Base-by-base conservation (phyloP, 2,329 filamentous ascomycete species). In the Alternaria ventricosa region DNA sequence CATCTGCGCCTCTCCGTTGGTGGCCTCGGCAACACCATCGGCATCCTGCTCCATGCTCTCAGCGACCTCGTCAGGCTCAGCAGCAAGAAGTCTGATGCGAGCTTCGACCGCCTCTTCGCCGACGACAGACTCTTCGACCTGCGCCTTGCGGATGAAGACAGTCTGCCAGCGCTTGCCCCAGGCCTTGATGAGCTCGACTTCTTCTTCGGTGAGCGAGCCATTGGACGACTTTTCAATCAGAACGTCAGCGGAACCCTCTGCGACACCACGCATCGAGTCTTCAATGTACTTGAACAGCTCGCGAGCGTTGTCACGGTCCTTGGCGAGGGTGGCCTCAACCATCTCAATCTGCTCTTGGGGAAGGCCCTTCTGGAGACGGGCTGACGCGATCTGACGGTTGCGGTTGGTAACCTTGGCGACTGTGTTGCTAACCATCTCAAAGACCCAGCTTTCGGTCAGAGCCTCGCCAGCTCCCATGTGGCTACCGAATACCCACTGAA, bases 121-220 rank as follows among this genome's bases (percentile, higher is more conserved):
- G 18, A 89, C 86, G 63, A 88, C 86, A 0, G 91, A 87, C 81
- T 97, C 94, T 82, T 98, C 94, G 13, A 98, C 92, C 3, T 92
- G 92, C 13, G 88, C 88, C 80, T 93, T 91, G 46, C 96, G 86
- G 73, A 89, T 84, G 79, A 97, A 97, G 2, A 96, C 93, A 30
- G 93, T 87, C 66, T 93, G 83, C 96, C 96, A 99, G 51, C 94
- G 87, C 75, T 88, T 87, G 1, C 91, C 94, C 96, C 96, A 98
- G 55, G 88, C 86, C 66, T 87, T 87, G 61, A 97, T 87, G 68
- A 94, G 83, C 63, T 86, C 86, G 36, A 86, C 86, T 28, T 82
- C 82, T 72, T 80, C 77, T 64, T 80, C 68, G 60, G 80, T 72
- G 20, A 81, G 57, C 30, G 70, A 71, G 25, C 74, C 75, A 59